Conservation (phyloP, 306 rosid species). For the Carpinus fangiana region DNA sequence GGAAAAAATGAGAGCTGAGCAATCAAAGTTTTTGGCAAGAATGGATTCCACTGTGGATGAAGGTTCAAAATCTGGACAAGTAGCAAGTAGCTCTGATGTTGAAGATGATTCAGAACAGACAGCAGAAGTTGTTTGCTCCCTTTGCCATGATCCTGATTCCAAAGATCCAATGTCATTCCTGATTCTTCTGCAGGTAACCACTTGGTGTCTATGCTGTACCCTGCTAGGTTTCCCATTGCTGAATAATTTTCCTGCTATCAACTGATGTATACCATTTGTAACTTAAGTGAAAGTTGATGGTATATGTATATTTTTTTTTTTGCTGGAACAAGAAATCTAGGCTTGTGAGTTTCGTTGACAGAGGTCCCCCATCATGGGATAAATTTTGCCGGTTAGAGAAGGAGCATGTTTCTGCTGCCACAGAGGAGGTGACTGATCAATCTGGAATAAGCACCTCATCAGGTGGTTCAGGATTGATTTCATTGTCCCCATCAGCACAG, state of each 20-base stretch:
- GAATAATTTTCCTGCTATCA: conserved; percentile 1
- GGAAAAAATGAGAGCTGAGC: conserved; percentile 94
- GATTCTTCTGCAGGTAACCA: conserved; percentile 75
- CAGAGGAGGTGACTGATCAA: conserved; percentile 41
- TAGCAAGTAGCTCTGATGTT: conserved; percentile 35
- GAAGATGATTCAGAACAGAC: conserved; percentile 56
- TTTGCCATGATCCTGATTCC: conserved; percentile 84
- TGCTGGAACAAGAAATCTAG: conserved; percentile 68
- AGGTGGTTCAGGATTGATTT: conserved; percentile 38
- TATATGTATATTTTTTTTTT: background rate
- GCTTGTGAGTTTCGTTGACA: conserved; percentile 77
- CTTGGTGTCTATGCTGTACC: conserved; percentile 4
- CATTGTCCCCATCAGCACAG: conserved; percentile 46
- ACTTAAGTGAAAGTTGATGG: conserved; percentile 24
- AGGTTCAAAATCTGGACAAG: conserved; percentile 52
- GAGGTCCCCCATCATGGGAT: conserved; percentile 78
- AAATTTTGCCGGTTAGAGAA: conserved; percentile 47
- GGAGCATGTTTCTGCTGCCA: conserved; percentile 39
- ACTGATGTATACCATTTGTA: conserved; percentile 9
- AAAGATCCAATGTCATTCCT: conserved; percentile 69
- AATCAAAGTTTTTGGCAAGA: conserved; percentile 84
- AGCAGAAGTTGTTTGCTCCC: conserved; percentile 77
- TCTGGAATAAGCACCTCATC: conserved; percentile 37
- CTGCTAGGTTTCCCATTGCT: conserved; percentile 17
- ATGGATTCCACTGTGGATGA: conserved; percentile 57